These are phyloP conservation scores for Eucalyptus pumila DNA, from an alignment of 345 rosid genomes.

Conservation along the genomic window DNA sequence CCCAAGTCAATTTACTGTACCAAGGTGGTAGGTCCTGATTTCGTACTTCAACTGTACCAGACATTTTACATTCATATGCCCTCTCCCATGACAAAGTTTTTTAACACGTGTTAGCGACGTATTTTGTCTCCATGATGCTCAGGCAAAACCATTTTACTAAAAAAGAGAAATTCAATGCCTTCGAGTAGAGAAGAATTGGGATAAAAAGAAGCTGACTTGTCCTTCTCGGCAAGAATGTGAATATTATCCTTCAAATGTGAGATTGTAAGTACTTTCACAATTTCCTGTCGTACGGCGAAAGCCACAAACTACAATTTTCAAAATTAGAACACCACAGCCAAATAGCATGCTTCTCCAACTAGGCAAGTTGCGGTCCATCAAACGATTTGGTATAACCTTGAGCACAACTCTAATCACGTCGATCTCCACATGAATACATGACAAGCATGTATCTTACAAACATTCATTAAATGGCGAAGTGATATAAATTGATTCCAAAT, in stretches of 20 bases:
- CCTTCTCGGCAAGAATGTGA: background rate
- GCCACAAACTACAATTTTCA: background rate
- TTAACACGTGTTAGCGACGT: background rate
- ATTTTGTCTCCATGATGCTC: background rate
- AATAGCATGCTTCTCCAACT: background rate
- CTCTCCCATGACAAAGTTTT: background rate
- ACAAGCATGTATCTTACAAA: too few species aligned
- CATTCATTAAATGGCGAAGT: background rate
- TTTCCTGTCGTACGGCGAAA: background rate
- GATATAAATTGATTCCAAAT: background rate
- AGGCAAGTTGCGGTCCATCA: background rate
- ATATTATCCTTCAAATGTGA: background rate
- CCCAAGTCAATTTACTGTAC: background rate
- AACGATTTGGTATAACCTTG: background rate
- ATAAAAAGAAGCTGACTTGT: background rate
- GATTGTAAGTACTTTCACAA: background rate
- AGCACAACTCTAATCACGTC: background rate
- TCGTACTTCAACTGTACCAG: background rate
- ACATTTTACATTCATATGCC: background rate
- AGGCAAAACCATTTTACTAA: background rate
- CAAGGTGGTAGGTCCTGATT: background rate
- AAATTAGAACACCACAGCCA: background rate
- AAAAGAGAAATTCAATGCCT: background rate
- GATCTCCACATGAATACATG: background rate
- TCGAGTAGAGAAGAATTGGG: background rate